Evolutionary conservation across 768 basidiomycete species (phyloP).

Genomic region (Heimioporus sp.): DNA sequence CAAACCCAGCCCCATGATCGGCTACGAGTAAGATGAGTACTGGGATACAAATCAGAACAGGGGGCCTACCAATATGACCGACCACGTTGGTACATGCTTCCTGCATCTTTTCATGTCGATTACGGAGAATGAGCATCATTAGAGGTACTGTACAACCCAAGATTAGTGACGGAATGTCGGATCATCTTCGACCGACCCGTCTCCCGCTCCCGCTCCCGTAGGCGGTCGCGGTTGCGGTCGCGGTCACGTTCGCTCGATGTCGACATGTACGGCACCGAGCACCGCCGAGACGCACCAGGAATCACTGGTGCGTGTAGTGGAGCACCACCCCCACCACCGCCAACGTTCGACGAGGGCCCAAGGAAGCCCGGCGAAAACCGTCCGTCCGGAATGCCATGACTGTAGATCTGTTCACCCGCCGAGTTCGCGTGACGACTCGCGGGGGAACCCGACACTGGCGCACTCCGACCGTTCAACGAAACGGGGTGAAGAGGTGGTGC

Average conservation of each 20-base stretch:
- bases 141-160: constrained; percentile 72
- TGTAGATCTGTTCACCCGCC: constrained; percentile 15
- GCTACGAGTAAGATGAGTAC: constrained; percentile 40
- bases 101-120: constrained; percentile 99
- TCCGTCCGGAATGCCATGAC: constrained; percentile 1
- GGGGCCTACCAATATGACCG: constrained; percentile 78
- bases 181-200: constrained; percentile 18
- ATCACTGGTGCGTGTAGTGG: constrained; percentile 22
- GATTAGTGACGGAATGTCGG: background rate
- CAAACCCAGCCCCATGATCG: constrained; percentile 98
- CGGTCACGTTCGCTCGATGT: too few species aligned
- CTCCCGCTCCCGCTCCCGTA: constrained; percentile 1
- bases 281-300: constrained; percentile 6
- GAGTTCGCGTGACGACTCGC: constrained; percentile 4
- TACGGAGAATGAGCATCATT: constrained; percentile 99
- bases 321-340: too few species aligned
- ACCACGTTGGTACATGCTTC: constrained; percentile 99
- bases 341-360: background rate
- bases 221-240: too few species aligned
- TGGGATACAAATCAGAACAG: background rate
- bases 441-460: constrained; percentile 14
- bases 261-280: background rate
- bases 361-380: constrained; percentile 13
- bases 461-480: constrained; percentile 9
- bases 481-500: too few species aligned